phyloP scores from a whole-genome alignment of 106 monocot genomes.

The Chionographis japonica region DNA sequence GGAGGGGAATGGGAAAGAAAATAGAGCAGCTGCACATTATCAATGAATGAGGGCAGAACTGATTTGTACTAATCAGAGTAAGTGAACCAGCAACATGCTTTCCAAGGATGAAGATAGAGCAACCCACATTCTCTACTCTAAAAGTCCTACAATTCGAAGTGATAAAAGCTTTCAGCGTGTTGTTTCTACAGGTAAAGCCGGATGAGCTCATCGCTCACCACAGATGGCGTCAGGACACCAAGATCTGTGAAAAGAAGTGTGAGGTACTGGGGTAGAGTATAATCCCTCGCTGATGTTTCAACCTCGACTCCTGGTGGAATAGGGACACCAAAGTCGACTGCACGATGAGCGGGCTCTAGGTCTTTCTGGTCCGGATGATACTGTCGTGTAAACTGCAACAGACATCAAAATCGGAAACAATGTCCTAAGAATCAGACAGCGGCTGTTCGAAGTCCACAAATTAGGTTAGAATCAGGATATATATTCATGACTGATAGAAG shows the following conservation, averaged over 20 bases:
- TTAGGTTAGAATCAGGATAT: too few relatives aligned
- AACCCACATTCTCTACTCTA: too few relatives aligned
- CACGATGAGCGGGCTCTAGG: constrained; percentile 64
- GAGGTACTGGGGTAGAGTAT: constrained; percentile 91
- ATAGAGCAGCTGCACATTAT: too few relatives aligned
- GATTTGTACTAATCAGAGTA: background rate
- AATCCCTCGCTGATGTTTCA: constrained; percentile 91
- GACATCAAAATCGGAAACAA: background rate
- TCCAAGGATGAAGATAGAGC: background rate
- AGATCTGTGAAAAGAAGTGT: constrained; percentile 94
- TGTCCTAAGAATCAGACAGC: background rate
- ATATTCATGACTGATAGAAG: too few relatives aligned
- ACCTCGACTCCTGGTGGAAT: constrained; percentile 77
- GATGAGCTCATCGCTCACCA: constrained; percentile 96
- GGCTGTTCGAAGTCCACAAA: background rate
- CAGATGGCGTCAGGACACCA: constrained; percentile 90
- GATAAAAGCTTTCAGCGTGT: too few relatives aligned
- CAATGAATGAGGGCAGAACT: too few relatives aligned
- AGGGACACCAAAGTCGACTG: constrained; percentile 80
- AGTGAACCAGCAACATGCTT: too few relatives aligned
- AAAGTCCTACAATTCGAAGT: too few relatives aligned
- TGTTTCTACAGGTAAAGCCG: constrained; percentile 60
- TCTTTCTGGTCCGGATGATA: constrained; percentile 94
- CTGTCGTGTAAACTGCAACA: constrained; percentile 76
- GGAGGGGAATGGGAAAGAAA: too few relatives aligned